Evolutionary conservation across 306 rosid genomes (phyloP), one percentile per base, ranked within the genome.

Genomic region (Acacia acuminata): DNA sequence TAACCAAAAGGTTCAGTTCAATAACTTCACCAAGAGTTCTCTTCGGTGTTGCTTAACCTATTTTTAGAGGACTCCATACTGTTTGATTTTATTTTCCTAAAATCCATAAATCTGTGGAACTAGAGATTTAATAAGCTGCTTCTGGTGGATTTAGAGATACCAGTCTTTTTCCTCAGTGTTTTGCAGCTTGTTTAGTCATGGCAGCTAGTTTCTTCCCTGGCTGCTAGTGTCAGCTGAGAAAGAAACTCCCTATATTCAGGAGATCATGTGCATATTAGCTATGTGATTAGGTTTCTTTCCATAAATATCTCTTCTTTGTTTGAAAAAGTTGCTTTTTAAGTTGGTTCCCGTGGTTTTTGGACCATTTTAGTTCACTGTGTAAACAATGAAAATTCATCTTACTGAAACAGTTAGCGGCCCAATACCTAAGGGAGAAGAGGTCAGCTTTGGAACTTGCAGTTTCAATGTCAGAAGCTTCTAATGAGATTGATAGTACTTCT

Each of bases 381-480:
- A 43, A 70, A n/a, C 55, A 65, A 76, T 58, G 78, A 47, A 74
- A 44, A 71, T 78, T 85, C 61, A 53, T 82, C 76, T 81, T 79
- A 77, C 50, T 89, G 86, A 85, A 86, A 89, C 96, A 96, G 99
- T 83, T 88, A 79, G 97, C 98, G 38, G 98, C 98, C 79, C 92
- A 92, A 50, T 92, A 93, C 92, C 81, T 93, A 84, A 91, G 87
- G 78, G 92, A 96, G 92, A 93, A 96, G 88, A 90, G 97, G 82
- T 87, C 92, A 34, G 87, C 91, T 68, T 85, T 96, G 81, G 99
- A 96, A 80, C 82, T 94, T 84, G 83, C 90, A 24, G 77, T 86
- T 48, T 90, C 94, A 40, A 91, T 94, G 96, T 88, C 92, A 50
- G 96, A 90, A 86, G 82, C 85, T 79, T 83, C 71, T 83, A 79